A percentile compares a stretch with the other conserved stretches of the same genome.
These are phyloP conservation scores for Pisolithus thermaeus DNA, from an alignment of 1,284 basidiomycete genomes.

Conservation along the genomic window DNA sequence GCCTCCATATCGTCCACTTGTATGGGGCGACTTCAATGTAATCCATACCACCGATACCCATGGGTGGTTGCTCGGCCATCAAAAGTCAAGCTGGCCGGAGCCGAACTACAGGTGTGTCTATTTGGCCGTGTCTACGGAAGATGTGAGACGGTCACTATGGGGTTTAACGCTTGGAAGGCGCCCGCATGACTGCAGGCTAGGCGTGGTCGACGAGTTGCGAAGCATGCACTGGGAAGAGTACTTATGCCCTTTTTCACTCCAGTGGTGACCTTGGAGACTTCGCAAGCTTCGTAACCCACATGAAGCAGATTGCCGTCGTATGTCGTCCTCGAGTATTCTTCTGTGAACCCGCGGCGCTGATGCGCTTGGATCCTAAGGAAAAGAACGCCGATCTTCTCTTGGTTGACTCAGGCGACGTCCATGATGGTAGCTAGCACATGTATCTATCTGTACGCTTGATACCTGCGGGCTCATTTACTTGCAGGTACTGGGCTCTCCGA, in stretches of 20 bases:
- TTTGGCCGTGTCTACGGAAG: background rate
- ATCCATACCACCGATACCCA: conserved; percentile 80
- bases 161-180: no score
- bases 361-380: conserved; percentile 31
- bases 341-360: no score
- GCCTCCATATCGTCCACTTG: conserved; percentile 56
- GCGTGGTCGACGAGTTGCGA: background rate
- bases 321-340: conserved; percentile 13
- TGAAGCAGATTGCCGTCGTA: conserved; percentile 67
- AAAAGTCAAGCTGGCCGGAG: conserved; percentile 62
- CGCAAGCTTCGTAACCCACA: conserved; percentile 73
- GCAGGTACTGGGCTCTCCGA: conserved; percentile 69
- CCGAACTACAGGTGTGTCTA: conserved; percentile 60
- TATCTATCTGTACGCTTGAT: no score
- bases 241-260: background rate
- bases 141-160: background rate
- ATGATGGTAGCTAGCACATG: conserved; percentile 52
- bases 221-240: background rate
- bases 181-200: background rate
- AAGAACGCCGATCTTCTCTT: conserved; percentile 67
- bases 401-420: conserved; percentile 73
- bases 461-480: background rate
- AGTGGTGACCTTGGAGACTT: conserved; percentile 78
- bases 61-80: conserved; percentile 76
- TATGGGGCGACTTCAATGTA: conserved; percentile 72